Evolutionary conservation across 1,139 yeast genomes (phyloP).

Genomic region (Suhomyces maxii): DNA sequence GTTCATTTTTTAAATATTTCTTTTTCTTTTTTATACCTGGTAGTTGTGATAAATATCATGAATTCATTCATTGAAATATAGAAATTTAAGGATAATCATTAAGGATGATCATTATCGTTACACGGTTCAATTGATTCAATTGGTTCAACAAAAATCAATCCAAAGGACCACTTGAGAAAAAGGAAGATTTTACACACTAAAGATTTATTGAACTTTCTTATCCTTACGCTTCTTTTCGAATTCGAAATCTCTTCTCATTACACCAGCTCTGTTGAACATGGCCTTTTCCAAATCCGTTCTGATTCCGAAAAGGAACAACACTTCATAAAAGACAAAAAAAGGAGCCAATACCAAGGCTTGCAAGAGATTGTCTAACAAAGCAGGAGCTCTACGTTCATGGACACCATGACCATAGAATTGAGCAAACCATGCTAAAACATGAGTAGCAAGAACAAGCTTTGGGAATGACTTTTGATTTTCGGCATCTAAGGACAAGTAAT

Average conservation of each 20-base stretch:
- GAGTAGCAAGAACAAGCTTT: conserved; percentile 37
- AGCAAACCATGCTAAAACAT: conserved; percentile 68
- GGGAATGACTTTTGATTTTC: conserved; percentile 24
- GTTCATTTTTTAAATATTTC: too few relatives aligned
- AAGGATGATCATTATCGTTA: too few relatives aligned
- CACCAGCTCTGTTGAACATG: conserved; percentile 56
- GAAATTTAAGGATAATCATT: too few relatives aligned
- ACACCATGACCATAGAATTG: conserved; percentile 89
- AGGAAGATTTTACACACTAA: too few relatives aligned
- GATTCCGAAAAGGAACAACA: conserved; percentile 66
- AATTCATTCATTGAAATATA: too few relatives aligned
- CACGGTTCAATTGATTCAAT: too few relatives aligned
- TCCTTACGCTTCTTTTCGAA: background rate
- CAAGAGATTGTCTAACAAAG: conserved; percentile 73
- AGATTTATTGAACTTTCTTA: background rate
- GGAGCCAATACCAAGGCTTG: conserved; percentile 93
- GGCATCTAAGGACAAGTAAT: conserved; percentile 19
- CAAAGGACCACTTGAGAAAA: too few relatives aligned
- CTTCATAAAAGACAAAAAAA: conserved; percentile 79
- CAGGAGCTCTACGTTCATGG: conserved; percentile 84
- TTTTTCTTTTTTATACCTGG: too few relatives aligned
- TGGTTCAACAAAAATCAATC: too few relatives aligned
- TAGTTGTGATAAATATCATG: too few relatives aligned
- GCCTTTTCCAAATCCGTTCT: conserved; percentile 52
- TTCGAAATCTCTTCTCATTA: conserved; percentile 26